Evolutionary conservation across 2,329 filamentous ascomycete species (phyloP).

Genomic region (Epichloe amarillans): DNA sequence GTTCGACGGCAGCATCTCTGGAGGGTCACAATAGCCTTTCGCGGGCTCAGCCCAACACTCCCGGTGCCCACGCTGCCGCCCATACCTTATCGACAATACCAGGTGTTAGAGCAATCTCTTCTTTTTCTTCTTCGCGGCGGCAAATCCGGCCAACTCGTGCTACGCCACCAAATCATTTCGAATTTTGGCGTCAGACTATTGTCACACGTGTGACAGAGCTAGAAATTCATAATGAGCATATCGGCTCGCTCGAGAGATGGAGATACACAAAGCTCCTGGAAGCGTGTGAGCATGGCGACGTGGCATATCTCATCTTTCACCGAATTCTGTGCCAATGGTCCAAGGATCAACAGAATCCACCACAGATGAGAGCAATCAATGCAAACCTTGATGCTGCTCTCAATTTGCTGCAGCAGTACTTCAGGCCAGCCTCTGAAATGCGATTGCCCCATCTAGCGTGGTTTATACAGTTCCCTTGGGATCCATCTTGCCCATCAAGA

Average conservation of each 20-base stretch:
- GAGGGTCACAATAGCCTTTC: background rate
- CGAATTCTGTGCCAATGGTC: constrained; percentile 51
- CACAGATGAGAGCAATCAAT: constrained; percentile 7
- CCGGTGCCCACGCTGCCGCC: background rate
- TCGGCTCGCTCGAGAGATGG: constrained; percentile 26
- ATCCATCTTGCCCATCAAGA: background rate
- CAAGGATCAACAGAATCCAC: constrained; percentile 19
- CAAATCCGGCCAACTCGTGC: background rate
- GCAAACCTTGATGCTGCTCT: constrained; percentile 12
- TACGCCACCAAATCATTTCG: background rate
- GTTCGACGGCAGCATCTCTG: background rate
- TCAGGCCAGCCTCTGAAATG: background rate
- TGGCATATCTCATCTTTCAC: constrained; percentile 52
- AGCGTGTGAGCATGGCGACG: constrained; percentile 43
- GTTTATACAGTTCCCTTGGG: background rate
- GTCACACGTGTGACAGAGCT: background rate
- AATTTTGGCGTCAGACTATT: background rate
- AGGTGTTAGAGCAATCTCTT: background rate
- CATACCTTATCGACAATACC: background rate
- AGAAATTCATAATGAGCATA: background rate
- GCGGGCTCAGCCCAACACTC: background rate
- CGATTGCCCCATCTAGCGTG: background rate
- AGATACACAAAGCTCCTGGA: constrained; percentile 41
- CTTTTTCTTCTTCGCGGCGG: background rate
- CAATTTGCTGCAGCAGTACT: background rate